These are phyloP conservation scores for Trichoderma sp. DNA, from an alignment of 2,329 filamentous ascomycete genomes.

Conservation along the genomic window DNA sequence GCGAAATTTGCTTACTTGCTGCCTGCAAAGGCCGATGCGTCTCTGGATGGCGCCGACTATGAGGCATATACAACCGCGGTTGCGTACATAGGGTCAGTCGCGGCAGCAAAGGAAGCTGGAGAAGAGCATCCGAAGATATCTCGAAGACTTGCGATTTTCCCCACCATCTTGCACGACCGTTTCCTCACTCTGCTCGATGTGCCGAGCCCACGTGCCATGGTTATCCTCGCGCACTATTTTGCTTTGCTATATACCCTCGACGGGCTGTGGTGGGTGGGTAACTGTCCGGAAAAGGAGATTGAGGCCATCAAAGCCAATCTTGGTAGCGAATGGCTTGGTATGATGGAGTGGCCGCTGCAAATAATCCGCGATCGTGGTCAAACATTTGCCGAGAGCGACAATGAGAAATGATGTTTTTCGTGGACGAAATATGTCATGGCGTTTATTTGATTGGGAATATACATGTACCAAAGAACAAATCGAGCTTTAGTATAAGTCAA, in stretches of 20 bases:
- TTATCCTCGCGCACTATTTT: slow-evolving; percentile 25
- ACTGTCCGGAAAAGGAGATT: slow-evolving; percentile 15
- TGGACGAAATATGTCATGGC: neutral
- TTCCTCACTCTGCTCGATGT: slow-evolving; percentile 21
- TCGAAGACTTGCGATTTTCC: slow-evolving; percentile 21
- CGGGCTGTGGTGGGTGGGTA: slow-evolving; percentile 14
- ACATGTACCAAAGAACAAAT: too few species aligned
- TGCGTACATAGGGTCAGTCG: slow-evolving; percentile 21
- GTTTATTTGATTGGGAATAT: neutral
- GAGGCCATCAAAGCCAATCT: slow-evolving; percentile 12
- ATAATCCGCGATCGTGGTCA: neutral
- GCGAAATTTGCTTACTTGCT: neutral
- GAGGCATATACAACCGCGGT: slow-evolving; percentile 18
- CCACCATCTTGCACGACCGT: slow-evolving; percentile 19
- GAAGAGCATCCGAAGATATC: slow-evolving; percentile 15
- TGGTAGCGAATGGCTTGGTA: slow-evolving; percentile 10
- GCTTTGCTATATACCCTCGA: slow-evolving; percentile 13
- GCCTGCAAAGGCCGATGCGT: neutral
- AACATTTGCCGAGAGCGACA: neutral
- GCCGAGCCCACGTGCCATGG: slow-evolving; percentile 19
- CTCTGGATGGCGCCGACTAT: slow-evolving; percentile 5
- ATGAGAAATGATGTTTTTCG: neutral
- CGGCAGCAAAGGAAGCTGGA: slow-evolving; percentile 17
- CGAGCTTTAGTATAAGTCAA: too few species aligned
- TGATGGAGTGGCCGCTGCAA: slow-evolving; percentile 20